Conservation (phyloP, 805 yeast species). For the Wickerhamiella sergipiensis region DNA sequence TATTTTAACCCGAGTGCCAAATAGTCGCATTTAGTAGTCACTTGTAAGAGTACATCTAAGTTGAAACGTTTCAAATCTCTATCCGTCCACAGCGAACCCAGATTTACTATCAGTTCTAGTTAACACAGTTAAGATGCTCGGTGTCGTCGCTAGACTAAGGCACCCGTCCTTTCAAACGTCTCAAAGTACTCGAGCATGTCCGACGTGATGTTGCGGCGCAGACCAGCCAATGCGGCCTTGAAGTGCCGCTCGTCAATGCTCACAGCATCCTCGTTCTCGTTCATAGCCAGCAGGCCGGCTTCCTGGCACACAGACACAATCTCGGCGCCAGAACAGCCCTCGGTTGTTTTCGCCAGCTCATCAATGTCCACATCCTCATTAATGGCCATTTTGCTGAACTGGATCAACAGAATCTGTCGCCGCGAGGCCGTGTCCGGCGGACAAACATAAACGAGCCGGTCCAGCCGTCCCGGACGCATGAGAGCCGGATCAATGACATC, state of each 20-base stretch:
- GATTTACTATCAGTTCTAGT: too few species aligned
- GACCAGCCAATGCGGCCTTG: constrained; percentile 49
- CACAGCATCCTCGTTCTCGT: constrained; percentile 44
- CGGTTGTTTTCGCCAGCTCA: constrained; percentile 48
- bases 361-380: constrained; percentile 36
- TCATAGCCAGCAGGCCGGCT: constrained; percentile 88
- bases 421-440: constrained; percentile 85
- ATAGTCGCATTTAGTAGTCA: too few species aligned
- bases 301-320: constrained; percentile 85
- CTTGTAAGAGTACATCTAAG: too few species aligned
- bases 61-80: too few species aligned
- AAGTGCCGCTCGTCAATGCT: constrained; percentile 55
- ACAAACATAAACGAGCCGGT: constrained; percentile 79
- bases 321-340: constrained; percentile 96
- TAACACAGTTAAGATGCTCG: too few species aligned
- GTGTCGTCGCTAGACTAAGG: background rate
- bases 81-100: too few species aligned
- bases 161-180: constrained; percentile 25
- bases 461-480: constrained; percentile 89
- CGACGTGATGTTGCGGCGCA: constrained; percentile 66
- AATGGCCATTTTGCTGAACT: constrained; percentile 50
- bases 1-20: too few species aligned
- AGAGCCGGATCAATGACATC: constrained; percentile 86
- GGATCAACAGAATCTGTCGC: constrained; percentile 58
- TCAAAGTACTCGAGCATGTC: constrained; percentile 73